Evolutionary conservation across 495 filamentous ascomycete genomes (phyloP), one percentile per base, ranked within the genome.

Genomic region (Aspergillus affinis): DNA sequence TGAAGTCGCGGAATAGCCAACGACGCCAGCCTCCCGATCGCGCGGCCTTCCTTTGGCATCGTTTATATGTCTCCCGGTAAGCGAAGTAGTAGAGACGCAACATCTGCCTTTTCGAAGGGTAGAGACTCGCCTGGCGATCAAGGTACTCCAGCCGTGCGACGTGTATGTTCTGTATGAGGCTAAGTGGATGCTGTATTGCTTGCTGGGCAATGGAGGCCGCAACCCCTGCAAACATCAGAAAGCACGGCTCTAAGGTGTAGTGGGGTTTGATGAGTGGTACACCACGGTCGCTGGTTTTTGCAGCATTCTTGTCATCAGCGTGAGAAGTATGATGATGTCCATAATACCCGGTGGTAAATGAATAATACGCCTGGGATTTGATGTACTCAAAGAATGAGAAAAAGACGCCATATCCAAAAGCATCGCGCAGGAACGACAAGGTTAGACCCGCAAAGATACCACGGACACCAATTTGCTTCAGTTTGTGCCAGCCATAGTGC

Each of bases 321-420:
- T 75, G 67, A 26, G 70, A 55, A 12, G 61, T 30, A 29, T 62
- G 65, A 23, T 84, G 62, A 32, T 80, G 80, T 10, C 90, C 87
- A 65, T 96, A 97, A 64, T 88, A 91, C 75, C 83, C 84, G 20
- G 84, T 86, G 32, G 95, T 78, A 67, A 91, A 97, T 17, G 75
- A 80, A 72, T 94, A 94, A 74, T 92, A 96, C 10, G 79, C 80
- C 70, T 96, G 92, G 9, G 88, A 87, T 69, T 97, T 96, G 64
- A 95, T 75, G 54, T 85, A 92, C 73, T 97, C 92, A 64, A 97
- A 97, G 0, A 83, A 84, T 32, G 86, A 83, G 73, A 97, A 97
- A 77, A 96, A 97, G 17, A 90, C 72, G 9, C 86, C 92, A 65
- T 86, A 89, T 1, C 92, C 92, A 27, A 94, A 75, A 17, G 90